phyloP scores from a whole-genome alignment of 148 eudicot species.

The Rhododendron williamsianum region DNA sequence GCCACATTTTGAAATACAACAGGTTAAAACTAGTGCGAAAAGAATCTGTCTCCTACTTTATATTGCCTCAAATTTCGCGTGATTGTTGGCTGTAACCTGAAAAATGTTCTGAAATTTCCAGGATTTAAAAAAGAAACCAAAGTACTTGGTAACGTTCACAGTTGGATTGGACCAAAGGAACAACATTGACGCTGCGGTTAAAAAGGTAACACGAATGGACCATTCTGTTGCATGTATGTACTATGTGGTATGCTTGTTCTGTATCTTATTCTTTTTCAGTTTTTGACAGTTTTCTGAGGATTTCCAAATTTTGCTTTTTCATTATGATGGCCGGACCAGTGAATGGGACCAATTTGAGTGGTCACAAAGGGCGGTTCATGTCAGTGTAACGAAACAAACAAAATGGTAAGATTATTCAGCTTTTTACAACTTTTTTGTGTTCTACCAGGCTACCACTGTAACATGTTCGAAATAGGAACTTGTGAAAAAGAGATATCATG shows the following conservation, averaged over 20 bases:
- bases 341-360: slow-evolving; percentile 95
- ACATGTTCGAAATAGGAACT: neutral
- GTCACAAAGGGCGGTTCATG: slow-evolving; percentile 79
- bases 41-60: slow-evolving; percentile 3
- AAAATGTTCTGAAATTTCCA: slow-evolving; percentile 25
- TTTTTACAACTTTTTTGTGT: neutral
- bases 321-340: slow-evolving; percentile 79
- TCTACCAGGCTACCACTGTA: neutral
- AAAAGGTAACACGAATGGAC: slow-evolving; percentile 47
- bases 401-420: slow-evolving; percentile 29
- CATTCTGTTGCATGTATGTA: neutral
- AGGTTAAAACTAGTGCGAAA: neutral
- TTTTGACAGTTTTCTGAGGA: slow-evolving; percentile 72
- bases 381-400: slow-evolving; percentile 46
- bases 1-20: neutral
- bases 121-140: slow-evolving; percentile 77
- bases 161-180: slow-evolving; percentile 75
- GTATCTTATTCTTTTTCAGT: neutral
- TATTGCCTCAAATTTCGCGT: neutral
- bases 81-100: neutral
- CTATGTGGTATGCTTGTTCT: neutral
- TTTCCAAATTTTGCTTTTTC: slow-evolving; percentile 86
- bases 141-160: slow-evolving; percentile 88
- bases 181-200: slow-evolving; percentile 66
- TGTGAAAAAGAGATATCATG: neutral